A percentile compares a stretch with the other conserved stretches of the same genome.
Conservation (phyloP, 2,329 filamentous ascomycete species). For the Helminthosporium solani region DNA sequence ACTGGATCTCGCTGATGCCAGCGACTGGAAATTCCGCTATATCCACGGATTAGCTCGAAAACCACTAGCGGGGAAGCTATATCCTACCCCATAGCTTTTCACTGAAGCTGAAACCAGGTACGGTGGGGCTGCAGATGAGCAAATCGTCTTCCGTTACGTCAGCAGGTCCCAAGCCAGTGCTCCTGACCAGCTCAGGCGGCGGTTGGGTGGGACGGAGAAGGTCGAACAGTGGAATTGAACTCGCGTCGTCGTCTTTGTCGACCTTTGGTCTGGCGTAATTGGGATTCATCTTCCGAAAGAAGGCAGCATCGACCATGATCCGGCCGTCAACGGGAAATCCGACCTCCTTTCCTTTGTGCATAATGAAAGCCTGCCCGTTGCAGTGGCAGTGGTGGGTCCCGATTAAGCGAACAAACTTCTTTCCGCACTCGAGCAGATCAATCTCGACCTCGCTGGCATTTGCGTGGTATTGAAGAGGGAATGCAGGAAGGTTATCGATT, state of each 20-base stretch:
- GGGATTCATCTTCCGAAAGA: slow-evolving; percentile 27
- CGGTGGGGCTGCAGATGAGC: slow-evolving; percentile 20
- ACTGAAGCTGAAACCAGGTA: slow-evolving; percentile 17
- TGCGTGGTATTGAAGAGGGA: slow-evolving; percentile 5
- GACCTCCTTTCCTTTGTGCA: slow-evolving; percentile 20
- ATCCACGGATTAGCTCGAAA: slow-evolving; percentile 9
- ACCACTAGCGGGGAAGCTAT: slow-evolving; percentile 3
- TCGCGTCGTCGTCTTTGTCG: slow-evolving; percentile 5
- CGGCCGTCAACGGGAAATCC: slow-evolving; percentile 19
- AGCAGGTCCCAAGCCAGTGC: slow-evolving; percentile 9
- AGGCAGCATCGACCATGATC: slow-evolving; percentile 31
- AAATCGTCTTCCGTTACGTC: slow-evolving; percentile 17
- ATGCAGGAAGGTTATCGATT: slow-evolving; percentile 5
- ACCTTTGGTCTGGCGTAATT: slow-evolving; percentile 20
- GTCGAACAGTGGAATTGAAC: slow-evolving; percentile 5
- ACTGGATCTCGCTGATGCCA: slow-evolving; percentile 20
- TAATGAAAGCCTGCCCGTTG: slow-evolving; percentile 36
- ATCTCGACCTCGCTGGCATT: slow-evolving; percentile 5
- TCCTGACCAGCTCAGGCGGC: slow-evolving; percentile 8
- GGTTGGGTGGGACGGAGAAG: background rate
- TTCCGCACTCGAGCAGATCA: slow-evolving; percentile 5
- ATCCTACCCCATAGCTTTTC: slow-evolving; percentile 21
- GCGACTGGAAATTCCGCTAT: slow-evolving; percentile 20
- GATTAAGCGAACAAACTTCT: slow-evolving; percentile 11
- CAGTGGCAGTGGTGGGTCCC: slow-evolving; percentile 29